Evolutionary conservation across 495 filamentous ascomycete genomes (phyloP).

Genomic region (Emericellopsis terricola): DNA sequence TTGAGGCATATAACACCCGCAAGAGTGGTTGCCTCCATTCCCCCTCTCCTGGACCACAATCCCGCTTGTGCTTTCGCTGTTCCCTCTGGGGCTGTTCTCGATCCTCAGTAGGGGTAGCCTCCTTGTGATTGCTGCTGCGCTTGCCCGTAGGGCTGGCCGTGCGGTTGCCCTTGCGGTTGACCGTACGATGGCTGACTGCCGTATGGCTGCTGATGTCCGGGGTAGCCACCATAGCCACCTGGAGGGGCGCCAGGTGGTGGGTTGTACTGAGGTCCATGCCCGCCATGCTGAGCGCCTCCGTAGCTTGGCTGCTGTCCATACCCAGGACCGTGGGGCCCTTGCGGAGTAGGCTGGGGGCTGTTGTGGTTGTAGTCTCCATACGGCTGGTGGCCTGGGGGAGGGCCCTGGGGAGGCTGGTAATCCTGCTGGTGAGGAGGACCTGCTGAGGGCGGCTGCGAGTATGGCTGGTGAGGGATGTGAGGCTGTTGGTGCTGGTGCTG

Average conservation of each 20-base stretch:
- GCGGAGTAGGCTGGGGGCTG: conserved; percentile 4
- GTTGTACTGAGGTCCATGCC: conserved; percentile 6
- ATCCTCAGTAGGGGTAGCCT: too few relatives aligned
- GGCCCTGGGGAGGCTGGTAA: conserved; percentile 6
- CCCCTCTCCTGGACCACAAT: too few relatives aligned
- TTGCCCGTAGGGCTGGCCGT: not conserved
- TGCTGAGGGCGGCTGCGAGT: conserved; percentile 5
- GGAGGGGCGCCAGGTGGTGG: conserved; percentile 10
- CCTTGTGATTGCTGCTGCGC: too few relatives aligned
- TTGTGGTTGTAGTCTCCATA: conserved; percentile 2
- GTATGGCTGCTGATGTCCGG: conserved; percentile 8
- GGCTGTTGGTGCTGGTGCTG: conserved; percentile 6
- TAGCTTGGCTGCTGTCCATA: conserved; percentile 12
- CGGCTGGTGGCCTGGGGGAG: conserved; percentile 1
- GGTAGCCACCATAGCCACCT: conserved; percentile 5
- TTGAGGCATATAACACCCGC: too few relatives aligned
- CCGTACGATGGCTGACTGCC: conserved; percentile 12
- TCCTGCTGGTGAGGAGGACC: conserved; percentile 5
- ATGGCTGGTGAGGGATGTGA: conserved; percentile 3
- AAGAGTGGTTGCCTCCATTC: too few relatives aligned
- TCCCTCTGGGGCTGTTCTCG: too few relatives aligned
- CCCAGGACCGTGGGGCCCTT: not conserved
- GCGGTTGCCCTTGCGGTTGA: conserved; percentile 1
- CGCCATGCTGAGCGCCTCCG: conserved; percentile 8
- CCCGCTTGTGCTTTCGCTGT: too few relatives aligned